Percentiles rank a stretch among this genome's conserved stretches.
phyloP scores from a whole-genome alignment of 1,284 basidiomycete species.

The Heterobasidion parviporum region DNA sequence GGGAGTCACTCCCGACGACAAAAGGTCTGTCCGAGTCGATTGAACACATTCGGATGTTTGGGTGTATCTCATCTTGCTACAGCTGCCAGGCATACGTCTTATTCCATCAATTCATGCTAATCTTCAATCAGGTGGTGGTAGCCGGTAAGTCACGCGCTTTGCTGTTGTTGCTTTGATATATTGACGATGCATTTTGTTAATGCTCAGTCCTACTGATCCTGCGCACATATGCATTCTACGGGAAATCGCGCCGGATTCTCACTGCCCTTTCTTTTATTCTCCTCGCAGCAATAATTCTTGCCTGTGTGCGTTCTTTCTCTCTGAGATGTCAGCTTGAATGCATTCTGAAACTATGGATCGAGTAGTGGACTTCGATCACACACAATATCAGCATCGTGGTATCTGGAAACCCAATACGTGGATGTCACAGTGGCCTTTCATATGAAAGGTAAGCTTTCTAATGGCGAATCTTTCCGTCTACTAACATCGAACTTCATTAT shows the following conservation, averaged over 20 bases:
- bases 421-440: too few species aligned
- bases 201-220: conserved; percentile 1
- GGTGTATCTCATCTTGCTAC: conserved; percentile 9
- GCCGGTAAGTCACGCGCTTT: conserved; percentile 22
- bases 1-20: too few species aligned
- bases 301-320: background rate
- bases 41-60: too few species aligned
- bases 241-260: background rate
- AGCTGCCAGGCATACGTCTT: conserved; percentile 18
- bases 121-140: conserved; percentile 31
- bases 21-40: too few species aligned
- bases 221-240: conserved; percentile 9
- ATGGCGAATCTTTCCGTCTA: too few species aligned
- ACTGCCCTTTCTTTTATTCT: background rate
- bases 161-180: background rate
- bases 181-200: background rate
- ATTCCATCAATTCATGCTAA: conserved; percentile 29
- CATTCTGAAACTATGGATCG: too few species aligned
- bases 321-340: background rate
- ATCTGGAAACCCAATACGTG: too few species aligned
- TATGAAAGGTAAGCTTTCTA: too few species aligned
- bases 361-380: too few species aligned
- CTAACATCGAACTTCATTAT: too few species aligned
- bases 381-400: too few species aligned
- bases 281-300: background rate